Percentiles rank a stretch among this genome's conserved stretches.
phyloP scores from a whole-genome alignment of 2,329 filamentous ascomycete genomes.

The Colletotrichum noveboracense region DNA sequence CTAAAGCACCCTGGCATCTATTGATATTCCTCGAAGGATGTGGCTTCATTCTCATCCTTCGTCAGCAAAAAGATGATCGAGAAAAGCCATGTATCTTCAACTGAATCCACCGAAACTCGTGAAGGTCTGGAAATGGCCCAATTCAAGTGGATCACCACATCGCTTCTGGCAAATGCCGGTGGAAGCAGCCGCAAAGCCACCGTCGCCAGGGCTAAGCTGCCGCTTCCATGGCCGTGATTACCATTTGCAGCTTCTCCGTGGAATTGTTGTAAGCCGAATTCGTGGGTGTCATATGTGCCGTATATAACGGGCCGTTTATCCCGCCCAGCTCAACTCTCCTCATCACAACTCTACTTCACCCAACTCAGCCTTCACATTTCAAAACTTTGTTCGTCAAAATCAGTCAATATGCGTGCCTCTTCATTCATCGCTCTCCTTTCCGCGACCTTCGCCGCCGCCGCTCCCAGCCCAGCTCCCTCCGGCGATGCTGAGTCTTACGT shows the following conservation, averaged over 20 bases:
- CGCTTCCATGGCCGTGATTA: background rate
- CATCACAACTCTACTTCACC: background rate
- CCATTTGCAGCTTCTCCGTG: background rate
- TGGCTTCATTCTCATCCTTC: background rate
- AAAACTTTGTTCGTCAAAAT: background rate
- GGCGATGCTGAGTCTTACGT: background rate
- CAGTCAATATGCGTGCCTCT: background rate
- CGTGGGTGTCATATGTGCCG: background rate
- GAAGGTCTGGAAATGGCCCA: background rate
- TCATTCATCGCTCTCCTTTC: background rate
- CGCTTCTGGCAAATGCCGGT: background rate
- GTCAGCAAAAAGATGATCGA: rapidly evolving
- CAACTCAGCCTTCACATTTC: background rate
- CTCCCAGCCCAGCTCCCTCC: background rate
- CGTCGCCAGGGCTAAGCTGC: background rate
- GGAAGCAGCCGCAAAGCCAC: background rate
- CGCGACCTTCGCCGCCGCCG: background rate
- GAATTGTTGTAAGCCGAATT: background rate
- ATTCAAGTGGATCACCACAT: background rate
- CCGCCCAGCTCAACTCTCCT: background rate
- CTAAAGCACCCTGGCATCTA: background rate
- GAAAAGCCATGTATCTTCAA: background rate
- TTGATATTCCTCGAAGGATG: background rate
- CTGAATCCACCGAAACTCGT: background rate
- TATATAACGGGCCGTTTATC: background rate